Conservation (phyloP, 2,329 filamentous ascomycete genomes). For the Didymella arachidicola region DNA sequence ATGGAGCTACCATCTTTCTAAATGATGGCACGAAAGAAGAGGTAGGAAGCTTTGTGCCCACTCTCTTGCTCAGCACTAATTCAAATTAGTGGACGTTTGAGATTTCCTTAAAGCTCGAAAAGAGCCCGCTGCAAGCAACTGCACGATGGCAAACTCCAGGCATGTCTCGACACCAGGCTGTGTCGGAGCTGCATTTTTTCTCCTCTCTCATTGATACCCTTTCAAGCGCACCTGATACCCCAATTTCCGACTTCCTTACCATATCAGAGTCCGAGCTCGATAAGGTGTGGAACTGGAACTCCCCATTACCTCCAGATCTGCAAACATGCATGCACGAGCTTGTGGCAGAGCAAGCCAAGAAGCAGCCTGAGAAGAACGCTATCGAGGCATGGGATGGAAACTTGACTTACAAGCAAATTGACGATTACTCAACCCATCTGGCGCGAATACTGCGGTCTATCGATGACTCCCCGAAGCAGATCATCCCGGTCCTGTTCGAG, state of each 20-base stretch:
- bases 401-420: slow-evolving; percentile 47
- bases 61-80: slow-evolving; percentile 6
- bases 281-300: slow-evolving; percentile 60
- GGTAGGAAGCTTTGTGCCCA: slow-evolving; percentile 22
- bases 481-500: slow-evolving; percentile 52
- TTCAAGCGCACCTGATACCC: slow-evolving; percentile 38
- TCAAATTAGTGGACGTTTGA: slow-evolving; percentile 41
- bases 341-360: slow-evolving; percentile 50
- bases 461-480: slow-evolving; percentile 37
- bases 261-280: slow-evolving; percentile 51
- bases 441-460: slow-evolving; percentile 38
- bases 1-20: slow-evolving; percentile 30
- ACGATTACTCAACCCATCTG: slow-evolving; percentile 43
- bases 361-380: slow-evolving; percentile 48
- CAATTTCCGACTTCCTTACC: slow-evolving; percentile 27
- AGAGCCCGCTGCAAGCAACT: slow-evolving; percentile 45
- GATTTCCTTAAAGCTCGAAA: slow-evolving; percentile 35
- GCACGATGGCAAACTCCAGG: slow-evolving; percentile 54
- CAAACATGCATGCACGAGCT: slow-evolving; percentile 59
- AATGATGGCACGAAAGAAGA: slow-evolving; percentile 44
- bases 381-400: slow-evolving; percentile 51
- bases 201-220: slow-evolving; percentile 47
- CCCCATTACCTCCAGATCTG: slow-evolving; percentile 53
- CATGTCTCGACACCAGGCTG: slow-evolving; percentile 55
- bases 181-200: slow-evolving; percentile 54